phyloP scores from a whole-genome alignment of 352 stramenopile genomes.

The Phytopythium cucurbitacearum region DNA sequence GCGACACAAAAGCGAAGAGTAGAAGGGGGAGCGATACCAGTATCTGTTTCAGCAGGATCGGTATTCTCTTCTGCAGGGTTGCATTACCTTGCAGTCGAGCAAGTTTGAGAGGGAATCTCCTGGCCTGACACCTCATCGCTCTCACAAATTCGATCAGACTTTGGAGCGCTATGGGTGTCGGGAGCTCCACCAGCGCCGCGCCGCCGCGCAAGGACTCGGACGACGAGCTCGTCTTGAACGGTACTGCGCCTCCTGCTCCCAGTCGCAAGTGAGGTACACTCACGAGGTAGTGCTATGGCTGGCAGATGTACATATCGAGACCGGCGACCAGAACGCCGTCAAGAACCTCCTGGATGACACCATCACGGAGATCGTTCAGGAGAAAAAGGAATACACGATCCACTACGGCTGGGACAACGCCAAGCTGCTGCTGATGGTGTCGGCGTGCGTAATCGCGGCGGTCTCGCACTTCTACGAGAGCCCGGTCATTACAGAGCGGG shows the following conservation, averaged over 20 bases:
- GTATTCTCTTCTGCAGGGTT: neutral
- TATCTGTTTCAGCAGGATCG: neutral
- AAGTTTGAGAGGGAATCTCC: neutral
- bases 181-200: slow-evolving; percentile 25
- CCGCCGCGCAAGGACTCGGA: slow-evolving; percentile 50
- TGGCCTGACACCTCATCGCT: no score
- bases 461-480: slow-evolving; percentile 71
- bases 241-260: slow-evolving; percentile 16
- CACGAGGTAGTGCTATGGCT: neutral
- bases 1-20: slow-evolving; percentile 3
- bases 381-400: slow-evolving; percentile 45
- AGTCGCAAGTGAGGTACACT: neutral
- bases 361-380: slow-evolving; percentile 69
- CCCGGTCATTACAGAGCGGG: slow-evolving; percentile 48
- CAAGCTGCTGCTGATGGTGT: slow-evolving; percentile 76
- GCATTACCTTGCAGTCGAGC: neutral
- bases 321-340: slow-evolving; percentile 80
- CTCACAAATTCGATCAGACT: no score
- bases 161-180: slow-evolving; percentile 23
- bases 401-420: slow-evolving; percentile 83
- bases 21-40: slow-evolving; percentile 1
- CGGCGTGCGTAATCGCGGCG: slow-evolving; percentile 54
- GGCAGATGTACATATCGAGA: slow-evolving; percentile 62
- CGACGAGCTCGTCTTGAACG: slow-evolving; percentile 62
- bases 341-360: slow-evolving; percentile 86